Evolutionary conservation across 805 yeast genomes (phyloP).

Genomic region (Candida boidinii): DNA sequence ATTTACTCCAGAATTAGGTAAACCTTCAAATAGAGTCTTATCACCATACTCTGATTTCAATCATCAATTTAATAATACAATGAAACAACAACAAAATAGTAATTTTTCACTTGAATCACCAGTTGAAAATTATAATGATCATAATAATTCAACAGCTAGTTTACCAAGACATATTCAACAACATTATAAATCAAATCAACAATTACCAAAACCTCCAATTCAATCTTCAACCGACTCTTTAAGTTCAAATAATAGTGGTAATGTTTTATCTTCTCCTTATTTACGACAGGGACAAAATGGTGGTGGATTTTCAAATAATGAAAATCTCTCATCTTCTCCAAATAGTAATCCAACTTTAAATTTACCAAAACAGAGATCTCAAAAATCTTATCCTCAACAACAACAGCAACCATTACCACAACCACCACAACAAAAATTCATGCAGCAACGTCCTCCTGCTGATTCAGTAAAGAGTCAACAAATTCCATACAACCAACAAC

Average conservation of each 20-base stretch:
- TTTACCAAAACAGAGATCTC: constrained; percentile 13
- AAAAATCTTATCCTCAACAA: constrained; percentile 8
- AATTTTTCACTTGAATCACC: not conserved
- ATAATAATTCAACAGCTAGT: not conserved
- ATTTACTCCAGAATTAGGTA: too few species aligned
- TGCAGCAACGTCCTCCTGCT: constrained; percentile 18
- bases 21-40: constrained; percentile 15
- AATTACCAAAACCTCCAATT: too few species aligned
- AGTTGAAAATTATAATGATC: not conserved
- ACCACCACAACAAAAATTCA: not conserved
- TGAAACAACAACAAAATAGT: constrained; percentile 9
- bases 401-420: constrained; percentile 7
- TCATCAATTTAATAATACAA: constrained; percentile 18
- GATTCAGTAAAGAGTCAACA: constrained; percentile 15
- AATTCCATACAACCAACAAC: constrained; percentile 8
- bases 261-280: too few species aligned
- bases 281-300: too few species aligned
- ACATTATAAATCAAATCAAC: too few species aligned
- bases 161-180: too few species aligned
- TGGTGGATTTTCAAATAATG: not conserved
- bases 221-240: too few species aligned
- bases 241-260: too few species aligned
- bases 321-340: too few species aligned
- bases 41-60: constrained; percentile 29
- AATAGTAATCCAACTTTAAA: too few species aligned